These are phyloP conservation scores for Rhododendron molle DNA, from an alignment of 148 eudicot species.

Conservation along the genomic window DNA sequence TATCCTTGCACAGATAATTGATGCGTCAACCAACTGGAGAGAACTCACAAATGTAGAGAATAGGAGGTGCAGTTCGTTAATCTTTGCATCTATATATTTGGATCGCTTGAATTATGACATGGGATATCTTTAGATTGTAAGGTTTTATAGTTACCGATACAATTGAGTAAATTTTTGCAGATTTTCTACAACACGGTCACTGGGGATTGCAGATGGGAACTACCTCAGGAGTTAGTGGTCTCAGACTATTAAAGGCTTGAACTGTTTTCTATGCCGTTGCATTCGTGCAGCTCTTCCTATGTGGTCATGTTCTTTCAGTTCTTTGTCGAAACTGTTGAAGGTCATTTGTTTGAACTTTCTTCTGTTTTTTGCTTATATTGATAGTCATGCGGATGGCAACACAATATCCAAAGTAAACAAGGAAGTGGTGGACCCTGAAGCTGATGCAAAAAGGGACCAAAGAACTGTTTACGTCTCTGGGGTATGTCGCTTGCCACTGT, in stretches of 20 bases:
- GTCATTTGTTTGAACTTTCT: neutral
- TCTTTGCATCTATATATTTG: neutral
- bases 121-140: neutral
- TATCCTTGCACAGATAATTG: neutral
- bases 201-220: neutral
- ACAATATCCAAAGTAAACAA: neutral
- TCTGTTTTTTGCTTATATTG: neutral
- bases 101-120: neutral
- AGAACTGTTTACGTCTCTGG: neutral
- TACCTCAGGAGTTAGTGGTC: neutral
- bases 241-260: too few species aligned
- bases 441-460: neutral
- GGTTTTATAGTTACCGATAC: neutral
- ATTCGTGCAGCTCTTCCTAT: too few species aligned
- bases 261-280: too few species aligned
- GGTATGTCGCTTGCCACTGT: neutral
- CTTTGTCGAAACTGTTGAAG: too few species aligned
- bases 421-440: neutral
- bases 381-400: too few species aligned
- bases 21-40: neutral
- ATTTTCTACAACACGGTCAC: neutral
- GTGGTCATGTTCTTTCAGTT: too few species aligned
- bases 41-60: neutral
- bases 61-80: neutral
- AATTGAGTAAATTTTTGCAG: neutral